Evolutionary conservation across 164 flowering plant genomes (phyloP).

Genomic region (Kingdonia uniflora): DNA sequence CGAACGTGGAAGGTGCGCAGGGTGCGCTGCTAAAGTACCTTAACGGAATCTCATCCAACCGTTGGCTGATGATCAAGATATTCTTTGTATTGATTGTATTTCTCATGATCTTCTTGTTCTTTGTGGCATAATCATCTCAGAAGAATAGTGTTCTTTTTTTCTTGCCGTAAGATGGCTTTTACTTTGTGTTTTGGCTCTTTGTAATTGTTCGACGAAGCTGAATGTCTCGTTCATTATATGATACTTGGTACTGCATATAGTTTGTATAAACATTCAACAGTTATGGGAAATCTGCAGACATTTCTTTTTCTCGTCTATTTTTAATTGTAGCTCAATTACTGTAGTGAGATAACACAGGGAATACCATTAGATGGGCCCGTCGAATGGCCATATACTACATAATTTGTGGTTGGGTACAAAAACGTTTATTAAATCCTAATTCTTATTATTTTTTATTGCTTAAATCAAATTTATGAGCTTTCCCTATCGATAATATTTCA

Average conservation of each 20-base stretch:
- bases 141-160: neutral
- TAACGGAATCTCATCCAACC: conserved; percentile 78
- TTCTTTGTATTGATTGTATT: conserved; percentile 77
- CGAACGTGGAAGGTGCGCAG: conserved; percentile 94
- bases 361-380: too few species aligned
- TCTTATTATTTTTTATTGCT: too few species aligned
- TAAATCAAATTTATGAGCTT: too few species aligned
- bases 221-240: neutral
- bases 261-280: neutral
- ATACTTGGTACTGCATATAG: neutral
- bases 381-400: too few species aligned
- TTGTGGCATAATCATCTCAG: conserved; percentile 50
- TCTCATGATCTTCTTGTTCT: conserved; percentile 81
- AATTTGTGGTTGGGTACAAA: too few species aligned
- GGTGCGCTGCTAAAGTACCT: conserved; percentile 63
- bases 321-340: too few species aligned
- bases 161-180: neutral
- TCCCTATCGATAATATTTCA: too few species aligned
- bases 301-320: too few species aligned
- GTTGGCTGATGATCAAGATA: conserved; percentile 95
- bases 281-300: too few species aligned
- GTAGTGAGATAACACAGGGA: too few species aligned
- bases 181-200: neutral
- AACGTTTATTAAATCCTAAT: too few species aligned
- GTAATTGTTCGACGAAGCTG: neutral